Conservation (phyloP, 176 grass and related monocot species). For the Carex cristatella region DNA sequence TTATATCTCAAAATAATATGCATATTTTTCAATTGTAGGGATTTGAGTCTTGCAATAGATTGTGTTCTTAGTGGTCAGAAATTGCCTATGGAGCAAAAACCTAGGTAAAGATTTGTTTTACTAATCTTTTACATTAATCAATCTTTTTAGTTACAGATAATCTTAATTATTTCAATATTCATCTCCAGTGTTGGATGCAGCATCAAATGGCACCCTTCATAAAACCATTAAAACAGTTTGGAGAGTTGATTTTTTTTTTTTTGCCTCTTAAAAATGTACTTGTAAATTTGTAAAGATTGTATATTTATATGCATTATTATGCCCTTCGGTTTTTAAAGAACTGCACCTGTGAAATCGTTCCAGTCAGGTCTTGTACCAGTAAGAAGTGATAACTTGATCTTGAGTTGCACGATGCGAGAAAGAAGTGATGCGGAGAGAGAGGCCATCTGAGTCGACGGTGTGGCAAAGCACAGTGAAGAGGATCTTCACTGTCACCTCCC, state of each 20-base stretch:
- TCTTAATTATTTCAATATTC: neutral
- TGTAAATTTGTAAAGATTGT: neutral
- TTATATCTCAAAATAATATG: neutral
- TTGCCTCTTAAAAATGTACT: neutral
- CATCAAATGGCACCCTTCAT: conserved; percentile 88
- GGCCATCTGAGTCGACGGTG: too few relatives aligned
- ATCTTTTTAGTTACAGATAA: neutral
- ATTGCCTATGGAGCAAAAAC: conserved; percentile 39
- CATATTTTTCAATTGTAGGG: conserved; percentile 33
- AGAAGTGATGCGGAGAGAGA: too few relatives aligned
- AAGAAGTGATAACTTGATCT: too few relatives aligned
- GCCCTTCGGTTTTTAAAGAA: neutral
- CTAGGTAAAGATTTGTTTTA: conserved; percentile 34
- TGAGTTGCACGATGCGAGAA: too few relatives aligned
- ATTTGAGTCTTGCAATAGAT: conserved; percentile 76
- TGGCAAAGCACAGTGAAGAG: too few relatives aligned
- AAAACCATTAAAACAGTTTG: neutral
- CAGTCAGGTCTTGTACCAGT: neutral
- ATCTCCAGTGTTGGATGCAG: conserved; percentile 71
- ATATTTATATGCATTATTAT: neutral
- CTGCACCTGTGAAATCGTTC: neutral
- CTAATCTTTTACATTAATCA: neutral
- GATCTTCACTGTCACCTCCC: too few relatives aligned
- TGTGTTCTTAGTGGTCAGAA: conserved; percentile 75
- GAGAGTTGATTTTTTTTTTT: neutral